Percentiles rank a stretch among this genome's conserved stretches.
Evolutionary conservation across 2,329 filamentous ascomycete genomes (phyloP).

Genomic region (Aspergillus spinulosporus): DNA sequence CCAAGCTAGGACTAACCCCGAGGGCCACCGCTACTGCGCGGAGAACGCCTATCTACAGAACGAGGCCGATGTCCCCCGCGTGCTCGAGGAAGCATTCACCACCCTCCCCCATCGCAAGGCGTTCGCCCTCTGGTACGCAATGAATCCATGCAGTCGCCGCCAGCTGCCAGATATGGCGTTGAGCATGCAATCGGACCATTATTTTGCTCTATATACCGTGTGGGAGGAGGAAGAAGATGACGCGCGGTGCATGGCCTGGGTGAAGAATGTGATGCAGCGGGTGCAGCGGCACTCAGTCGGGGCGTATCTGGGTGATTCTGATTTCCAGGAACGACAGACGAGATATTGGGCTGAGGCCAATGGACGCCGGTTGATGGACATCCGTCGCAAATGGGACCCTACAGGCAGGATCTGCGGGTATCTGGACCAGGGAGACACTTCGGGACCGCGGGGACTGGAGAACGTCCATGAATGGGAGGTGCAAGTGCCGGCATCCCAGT

Average conservation of each 20-base stretch:
- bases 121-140: conserved; percentile 53
- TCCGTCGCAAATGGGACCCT: conserved; percentile 34
- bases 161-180: conserved; percentile 54
- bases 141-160: conserved; percentile 51
- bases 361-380: conserved; percentile 44
- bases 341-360: conserved; percentile 52
- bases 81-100: conserved; percentile 51
- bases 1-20: conserved; percentile 51
- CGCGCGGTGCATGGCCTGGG: conserved; percentile 47
- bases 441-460: not conserved
- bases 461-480: not conserved
- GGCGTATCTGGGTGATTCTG: conserved; percentile 57
- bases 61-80: conserved; percentile 47
- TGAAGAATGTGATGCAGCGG: conserved; percentile 41
- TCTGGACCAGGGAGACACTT: conserved; percentile 30
- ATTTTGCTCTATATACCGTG: conserved; percentile 56
- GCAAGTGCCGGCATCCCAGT: not conserved
- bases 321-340: conserved; percentile 52
- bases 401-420: conserved; percentile 42
- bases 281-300: conserved; percentile 48
- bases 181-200: conserved; percentile 58
- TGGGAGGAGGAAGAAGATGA: conserved; percentile 54
- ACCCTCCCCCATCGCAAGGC: conserved; percentile 49
- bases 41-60: conserved; percentile 56
- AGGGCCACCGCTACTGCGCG: conserved; percentile 50